Evolutionary conservation across 306 rosid genomes (phyloP).

Genomic region (Lathyrus sativus): DNA sequence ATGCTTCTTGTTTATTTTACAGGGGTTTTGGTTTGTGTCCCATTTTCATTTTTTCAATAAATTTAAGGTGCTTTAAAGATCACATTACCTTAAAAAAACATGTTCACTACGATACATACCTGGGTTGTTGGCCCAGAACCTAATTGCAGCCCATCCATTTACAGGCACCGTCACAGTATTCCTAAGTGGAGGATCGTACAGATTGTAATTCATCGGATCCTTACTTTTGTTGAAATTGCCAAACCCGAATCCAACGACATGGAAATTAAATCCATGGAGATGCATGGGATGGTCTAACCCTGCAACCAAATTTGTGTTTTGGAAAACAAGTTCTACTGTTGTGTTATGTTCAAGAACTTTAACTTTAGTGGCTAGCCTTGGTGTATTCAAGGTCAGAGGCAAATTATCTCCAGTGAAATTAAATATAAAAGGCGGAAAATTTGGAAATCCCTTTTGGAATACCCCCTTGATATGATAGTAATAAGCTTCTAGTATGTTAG

Average conservation of each 20-base stretch:
- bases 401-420: neutral
- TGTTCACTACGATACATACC: neutral
- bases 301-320: neutral
- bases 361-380: neutral
- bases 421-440: neutral
- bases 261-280: conserved; percentile 9
- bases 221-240: conserved; percentile 5
- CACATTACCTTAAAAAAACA: neutral
- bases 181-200: neutral
- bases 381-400: neutral
- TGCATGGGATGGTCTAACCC: conserved; percentile 5
- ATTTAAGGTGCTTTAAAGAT: neutral
- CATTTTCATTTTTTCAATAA: neutral
- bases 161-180: neutral
- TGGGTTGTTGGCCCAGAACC: neutral
- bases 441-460: neutral
- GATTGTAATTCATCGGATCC: neutral
- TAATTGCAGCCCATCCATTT: conserved; percentile 12
- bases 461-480: conserved; percentile 1
- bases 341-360: neutral
- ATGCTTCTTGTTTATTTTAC: neutral
- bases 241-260: conserved; percentile 1
- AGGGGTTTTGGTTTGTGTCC: neutral
- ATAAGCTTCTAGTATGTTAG: conserved; percentile 11
- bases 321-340: neutral